Evolutionary conservation across 2,329 filamentous ascomycete species (phyloP).

Genomic region (Trichoderma polysporum): DNA sequence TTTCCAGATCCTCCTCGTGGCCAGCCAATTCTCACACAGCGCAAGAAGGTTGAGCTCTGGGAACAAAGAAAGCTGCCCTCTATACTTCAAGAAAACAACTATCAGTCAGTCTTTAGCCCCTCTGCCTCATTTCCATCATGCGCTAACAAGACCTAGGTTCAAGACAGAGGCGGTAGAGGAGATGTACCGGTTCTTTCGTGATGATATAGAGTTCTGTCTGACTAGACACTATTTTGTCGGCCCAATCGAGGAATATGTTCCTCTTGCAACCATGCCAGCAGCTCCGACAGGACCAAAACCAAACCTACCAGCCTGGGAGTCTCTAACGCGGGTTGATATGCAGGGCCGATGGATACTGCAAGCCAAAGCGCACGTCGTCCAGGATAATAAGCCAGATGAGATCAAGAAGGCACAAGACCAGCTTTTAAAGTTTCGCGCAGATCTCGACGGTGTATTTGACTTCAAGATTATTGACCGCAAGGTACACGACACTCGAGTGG

Average conservation of each 20-base stretch:
- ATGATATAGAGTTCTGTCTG: conserved; percentile 55
- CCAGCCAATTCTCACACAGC: conserved; percentile 48
- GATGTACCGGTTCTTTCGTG: conserved; percentile 52
- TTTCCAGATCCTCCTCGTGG: conserved; percentile 57
- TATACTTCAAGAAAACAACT: conserved; percentile 52
- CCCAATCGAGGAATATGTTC: conserved; percentile 33
- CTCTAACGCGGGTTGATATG: conserved; percentile 49
- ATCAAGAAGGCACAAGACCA: conserved; percentile 55
- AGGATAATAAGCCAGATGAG: conserved; percentile 59
- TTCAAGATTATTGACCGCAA: conserved; percentile 53
- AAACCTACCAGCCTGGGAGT: conserved; percentile 47
- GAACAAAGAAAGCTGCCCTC: conserved; percentile 49
- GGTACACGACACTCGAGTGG: conserved; percentile 52
- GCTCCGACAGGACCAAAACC: conserved; percentile 23
- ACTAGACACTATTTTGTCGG: conserved; percentile 47
- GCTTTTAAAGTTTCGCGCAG: conserved; percentile 45
- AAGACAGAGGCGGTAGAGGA: conserved; percentile 56
- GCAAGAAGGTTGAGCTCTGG: conserved; percentile 58
- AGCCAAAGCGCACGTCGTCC: conserved; percentile 53
- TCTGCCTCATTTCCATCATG: background rate
- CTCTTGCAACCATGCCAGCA: conserved; percentile 31
- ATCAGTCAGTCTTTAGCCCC: conserved; percentile 42
- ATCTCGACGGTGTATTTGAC: conserved; percentile 53
- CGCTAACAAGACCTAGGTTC: conserved; percentile 39
- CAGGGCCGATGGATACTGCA: conserved; percentile 55